Base-by-base conservation (phyloP, 2,329 filamentous ascomycete genomes). In the Phyllosticta citrichinensis region DNA sequence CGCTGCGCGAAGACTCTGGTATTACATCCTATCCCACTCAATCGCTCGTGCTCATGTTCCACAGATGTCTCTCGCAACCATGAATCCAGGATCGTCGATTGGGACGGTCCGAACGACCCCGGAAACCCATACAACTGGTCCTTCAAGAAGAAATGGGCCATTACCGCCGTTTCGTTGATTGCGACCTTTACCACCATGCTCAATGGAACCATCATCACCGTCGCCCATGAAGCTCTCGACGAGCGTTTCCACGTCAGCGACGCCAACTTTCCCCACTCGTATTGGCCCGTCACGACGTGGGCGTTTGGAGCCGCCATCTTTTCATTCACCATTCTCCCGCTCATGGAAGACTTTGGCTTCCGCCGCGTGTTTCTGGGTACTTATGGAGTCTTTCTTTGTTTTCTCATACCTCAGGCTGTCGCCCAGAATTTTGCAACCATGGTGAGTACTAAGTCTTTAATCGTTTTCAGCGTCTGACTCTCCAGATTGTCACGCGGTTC, bases 21-120 rank as follows among this genome's bases (percentile, higher is more conserved):
- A 47, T 4, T 8, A 2, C 5, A 47, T 8, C 8, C 12, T 14
- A 3, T n/a, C 14, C n/a, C 3, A 8, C n/a, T 19, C 4, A n/a
- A 47, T 8, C 2, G 40, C 5, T n/a, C n/a, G 14, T 47, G 40
- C 40, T 47, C 14, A 47, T 47, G 2, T n/a, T n/a, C 2, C 8
- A 5, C 17, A 47, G 40, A n/a, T 17, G 14, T n/a, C 17, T n/a
- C 40, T 47, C 17, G 17, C n/a, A 8, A 47, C 14, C 17, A 14
- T 4, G 40, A 47, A 3, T n/a, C 40, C 12, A 47, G 17, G 2
- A 77, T 72, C 62, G 83, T 85, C 2, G 70, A 12, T 71, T 76
- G 54, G 82, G 77, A 64, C 75, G 71, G 65, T 79, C 83, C 83
- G 75, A 81, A 68, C 35, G 72, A 74, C 60, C 66, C 68, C 5